These are phyloP conservation scores for Pseudomonodictys pantanalensis DNA, from an alignment of 495 filamentous ascomycete genomes.

Conservation along the genomic window DNA sequence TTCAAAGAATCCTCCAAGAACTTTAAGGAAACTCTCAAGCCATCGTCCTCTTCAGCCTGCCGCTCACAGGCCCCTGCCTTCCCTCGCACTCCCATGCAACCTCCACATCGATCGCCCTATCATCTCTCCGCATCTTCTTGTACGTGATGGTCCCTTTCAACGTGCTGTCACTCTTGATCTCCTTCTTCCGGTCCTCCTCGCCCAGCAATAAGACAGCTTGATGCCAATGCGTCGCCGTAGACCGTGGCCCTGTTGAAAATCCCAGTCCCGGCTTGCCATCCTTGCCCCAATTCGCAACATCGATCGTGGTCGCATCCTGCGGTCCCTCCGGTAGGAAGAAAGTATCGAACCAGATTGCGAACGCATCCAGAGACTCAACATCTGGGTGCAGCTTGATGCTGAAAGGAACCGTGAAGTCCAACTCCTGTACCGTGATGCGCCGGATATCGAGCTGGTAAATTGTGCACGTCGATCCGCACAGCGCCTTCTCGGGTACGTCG, in stretches of 20 bases:
- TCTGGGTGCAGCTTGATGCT: constrained; percentile 52
- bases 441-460: constrained; percentile 59
- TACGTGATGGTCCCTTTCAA: constrained; percentile 40
- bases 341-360: constrained; percentile 63
- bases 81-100: constrained; percentile 19
- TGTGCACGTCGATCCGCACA: constrained; percentile 49
- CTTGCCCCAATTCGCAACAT: constrained; percentile 40
- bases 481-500: constrained; percentile 42
- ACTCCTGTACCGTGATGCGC: constrained; percentile 54
- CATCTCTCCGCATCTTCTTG: constrained; percentile 32
- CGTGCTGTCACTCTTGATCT: constrained; percentile 29
- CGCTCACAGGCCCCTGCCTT: not conserved
- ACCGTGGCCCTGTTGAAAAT: constrained; percentile 45
- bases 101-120: constrained; percentile 18
- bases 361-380: constrained; percentile 59
- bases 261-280: constrained; percentile 37
- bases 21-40: not conserved
- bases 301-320: constrained; percentile 33
- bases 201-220: constrained; percentile 43
- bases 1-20: too few relatives aligned
- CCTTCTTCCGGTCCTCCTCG: constrained; percentile 23
- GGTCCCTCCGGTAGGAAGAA: constrained; percentile 51
- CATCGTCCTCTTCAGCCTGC: constrained; percentile 10
- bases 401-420: constrained; percentile 57
- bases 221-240: constrained; percentile 45